Percentiles rank a stretch among this genome's conserved stretches.
These are phyloP conservation scores for Podochytrium sp. DNA, from an alignment of 192 early-diverging fungal species.

Conservation along the genomic window DNA sequence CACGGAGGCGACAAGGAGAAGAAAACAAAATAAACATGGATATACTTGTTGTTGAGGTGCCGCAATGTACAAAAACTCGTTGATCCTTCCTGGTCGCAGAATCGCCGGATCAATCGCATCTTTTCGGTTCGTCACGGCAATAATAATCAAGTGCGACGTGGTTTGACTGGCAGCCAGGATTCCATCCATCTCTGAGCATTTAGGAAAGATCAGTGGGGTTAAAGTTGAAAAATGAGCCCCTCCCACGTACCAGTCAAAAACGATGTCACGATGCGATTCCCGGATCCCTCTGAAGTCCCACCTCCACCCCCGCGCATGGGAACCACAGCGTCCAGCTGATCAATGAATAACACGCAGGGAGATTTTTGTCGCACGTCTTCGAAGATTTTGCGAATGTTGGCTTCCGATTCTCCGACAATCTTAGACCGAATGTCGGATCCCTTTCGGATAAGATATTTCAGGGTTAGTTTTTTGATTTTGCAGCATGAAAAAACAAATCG, in stretches of 20 bases:
- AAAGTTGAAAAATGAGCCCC: not conserved
- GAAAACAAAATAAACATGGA: not conserved
- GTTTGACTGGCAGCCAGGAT: constrained; percentile 51
- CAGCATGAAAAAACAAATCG: not conserved
- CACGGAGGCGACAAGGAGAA: no score
- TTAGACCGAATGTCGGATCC: constrained; percentile 86
- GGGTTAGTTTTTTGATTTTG: no score
- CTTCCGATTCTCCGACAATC: constrained; percentile 92
- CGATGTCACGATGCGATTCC: constrained; percentile 86
- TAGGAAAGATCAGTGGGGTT: not conserved
- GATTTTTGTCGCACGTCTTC: constrained; percentile 77
- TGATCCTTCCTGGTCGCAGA: constrained; percentile 82
- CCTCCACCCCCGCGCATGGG: constrained; percentile 54
- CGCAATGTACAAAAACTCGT: constrained; percentile 72
- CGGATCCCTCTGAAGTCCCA: constrained; percentile 76
- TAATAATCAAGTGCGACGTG: constrained; percentile 52
- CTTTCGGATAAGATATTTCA: constrained; percentile 34
- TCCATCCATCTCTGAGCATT: constrained; percentile 73
- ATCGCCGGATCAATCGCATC: constrained; percentile 79
- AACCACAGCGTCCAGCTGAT: constrained; percentile 88
- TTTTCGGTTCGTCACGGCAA: constrained; percentile 79
- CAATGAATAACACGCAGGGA: constrained; percentile 91
- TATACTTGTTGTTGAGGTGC: constrained; percentile 57
- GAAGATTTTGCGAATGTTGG: constrained; percentile 83
- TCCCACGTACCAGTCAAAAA: constrained; percentile 77